Conservation (phyloP, 306 rosid species). For the Parietaria judaica region DNA sequence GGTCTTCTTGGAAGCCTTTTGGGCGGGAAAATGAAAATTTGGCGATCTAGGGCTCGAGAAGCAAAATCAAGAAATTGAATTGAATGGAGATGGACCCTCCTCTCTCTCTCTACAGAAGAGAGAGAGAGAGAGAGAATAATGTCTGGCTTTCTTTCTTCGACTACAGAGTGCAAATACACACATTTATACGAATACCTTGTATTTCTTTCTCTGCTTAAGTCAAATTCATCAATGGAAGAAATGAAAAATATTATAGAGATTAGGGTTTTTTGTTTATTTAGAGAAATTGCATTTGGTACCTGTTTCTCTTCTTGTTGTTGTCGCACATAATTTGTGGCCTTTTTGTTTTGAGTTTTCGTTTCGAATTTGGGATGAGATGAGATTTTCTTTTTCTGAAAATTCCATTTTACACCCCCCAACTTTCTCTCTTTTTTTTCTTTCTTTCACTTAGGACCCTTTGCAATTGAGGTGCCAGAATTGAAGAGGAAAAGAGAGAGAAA, state of each 20-base stretch:
- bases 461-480: not conserved
- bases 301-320: not conserved
- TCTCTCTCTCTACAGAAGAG: constrained; percentile 6
- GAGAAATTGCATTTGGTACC: constrained; percentile 13
- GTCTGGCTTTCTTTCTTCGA: not conserved
- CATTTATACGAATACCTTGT: not conserved
- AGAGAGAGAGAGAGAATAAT: constrained; percentile 24
- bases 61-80: constrained; percentile 6
- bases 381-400: not conserved
- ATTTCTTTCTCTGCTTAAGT: not conserved
- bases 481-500: not conserved
- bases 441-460: not conserved
- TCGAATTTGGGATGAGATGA: not conserved
- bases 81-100: no score
- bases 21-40: constrained; percentile 44
- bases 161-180: constrained; percentile 15
- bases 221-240: no score
- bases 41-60: constrained; percentile 26
- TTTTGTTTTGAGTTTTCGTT: not conserved
- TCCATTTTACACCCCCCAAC: constrained; percentile 4
- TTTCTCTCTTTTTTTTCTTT: constrained; percentile 9
- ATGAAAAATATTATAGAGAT: no score
- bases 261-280: not conserved
- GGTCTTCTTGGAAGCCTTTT: constrained; percentile 22
- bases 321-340: constrained; percentile 6